Percentiles rank a stretch among this genome's conserved stretches.
Evolutionary conservation across 441 rosid species (phyloP).

Genomic region (Capsella rubella): DNA sequence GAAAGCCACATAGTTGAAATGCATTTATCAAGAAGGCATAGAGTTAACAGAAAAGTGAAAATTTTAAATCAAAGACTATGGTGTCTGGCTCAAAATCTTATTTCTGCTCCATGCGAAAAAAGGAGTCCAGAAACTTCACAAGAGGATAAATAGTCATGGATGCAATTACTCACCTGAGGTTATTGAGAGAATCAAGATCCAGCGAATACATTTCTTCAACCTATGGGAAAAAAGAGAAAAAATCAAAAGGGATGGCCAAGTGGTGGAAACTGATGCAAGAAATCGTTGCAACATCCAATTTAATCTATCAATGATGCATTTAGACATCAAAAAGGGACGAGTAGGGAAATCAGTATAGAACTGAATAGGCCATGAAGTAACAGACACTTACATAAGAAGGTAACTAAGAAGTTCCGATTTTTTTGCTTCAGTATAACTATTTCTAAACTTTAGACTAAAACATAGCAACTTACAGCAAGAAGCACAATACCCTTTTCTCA

Average conservation of each 20-base stretch:
- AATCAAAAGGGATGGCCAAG: not conserved
- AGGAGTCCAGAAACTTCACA: not conserved
- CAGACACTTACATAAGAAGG: not conserved
- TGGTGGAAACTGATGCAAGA: not conserved
- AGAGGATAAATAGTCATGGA: not conserved
- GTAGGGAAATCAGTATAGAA: not conserved
- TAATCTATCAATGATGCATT: not conserved
- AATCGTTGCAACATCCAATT: not conserved
- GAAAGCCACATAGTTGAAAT: conserved; percentile 28
- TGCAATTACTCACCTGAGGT: conserved; percentile 64
- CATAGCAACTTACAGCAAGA: conserved; percentile 5
- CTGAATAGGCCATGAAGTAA: conserved; percentile 11
- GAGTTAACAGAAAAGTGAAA: not conserved
- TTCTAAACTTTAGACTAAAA: not conserved
- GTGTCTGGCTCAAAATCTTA: not conserved
- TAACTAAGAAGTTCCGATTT: not conserved
- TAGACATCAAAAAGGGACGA: not conserved
- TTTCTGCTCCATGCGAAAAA: not conserved
- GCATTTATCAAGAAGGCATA: conserved; percentile 3
- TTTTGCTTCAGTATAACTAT: not conserved
- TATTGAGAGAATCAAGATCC: conserved; percentile 88
- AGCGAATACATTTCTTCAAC: conserved; percentile 96
- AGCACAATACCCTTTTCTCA: not conserved
- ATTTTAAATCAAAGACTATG: not conserved
- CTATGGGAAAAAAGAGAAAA: conserved; percentile 46